Evolutionary conservation across 106 monocot species (phyloP).

Genomic region (Allium sativum): DNA sequence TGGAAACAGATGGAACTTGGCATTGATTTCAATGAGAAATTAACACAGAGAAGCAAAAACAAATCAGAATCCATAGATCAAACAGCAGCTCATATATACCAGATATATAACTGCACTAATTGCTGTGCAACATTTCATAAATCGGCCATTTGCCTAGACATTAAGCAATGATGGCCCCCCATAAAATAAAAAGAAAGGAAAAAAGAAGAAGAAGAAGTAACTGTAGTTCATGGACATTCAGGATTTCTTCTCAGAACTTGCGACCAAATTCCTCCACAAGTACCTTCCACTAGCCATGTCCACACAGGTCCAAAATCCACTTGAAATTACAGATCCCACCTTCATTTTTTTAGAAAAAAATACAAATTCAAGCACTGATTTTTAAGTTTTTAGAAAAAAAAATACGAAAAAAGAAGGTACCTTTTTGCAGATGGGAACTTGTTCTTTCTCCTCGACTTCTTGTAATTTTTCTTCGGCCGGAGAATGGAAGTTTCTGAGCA

Average conservation of each 20-base stretch:
- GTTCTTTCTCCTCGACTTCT: constrained; percentile 6
- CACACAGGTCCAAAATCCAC: constrained; percentile 69
- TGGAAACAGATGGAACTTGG: too few relatives aligned
- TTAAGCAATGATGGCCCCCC: too few relatives aligned
- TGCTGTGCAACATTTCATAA: too few relatives aligned
- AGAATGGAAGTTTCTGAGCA: constrained; percentile 39
- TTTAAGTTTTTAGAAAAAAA: background rate
- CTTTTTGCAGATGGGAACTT: constrained; percentile 25
- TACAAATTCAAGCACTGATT: too few relatives aligned
- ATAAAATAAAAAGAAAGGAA: too few relatives aligned
- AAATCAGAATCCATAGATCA: too few relatives aligned
- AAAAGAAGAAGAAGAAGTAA: too few relatives aligned
- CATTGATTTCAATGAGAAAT: too few relatives aligned
- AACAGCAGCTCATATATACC: too few relatives aligned
- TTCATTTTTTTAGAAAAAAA: background rate
- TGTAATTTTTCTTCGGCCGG: constrained; percentile 7
- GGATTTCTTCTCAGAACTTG: constrained; percentile 13
- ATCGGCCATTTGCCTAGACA: too few relatives aligned
- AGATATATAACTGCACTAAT: too few relatives aligned
- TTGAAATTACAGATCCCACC: constrained; percentile 34
- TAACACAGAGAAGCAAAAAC: too few relatives aligned
- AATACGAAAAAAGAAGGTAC: constrained; percentile 1
- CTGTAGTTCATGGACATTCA: background rate
- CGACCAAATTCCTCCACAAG: constrained; percentile 62
- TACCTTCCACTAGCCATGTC: constrained; percentile 91